Evolutionary conservation across 148 eudicot genomes (phyloP).

Genomic region (Vaccinium myrtillus): DNA sequence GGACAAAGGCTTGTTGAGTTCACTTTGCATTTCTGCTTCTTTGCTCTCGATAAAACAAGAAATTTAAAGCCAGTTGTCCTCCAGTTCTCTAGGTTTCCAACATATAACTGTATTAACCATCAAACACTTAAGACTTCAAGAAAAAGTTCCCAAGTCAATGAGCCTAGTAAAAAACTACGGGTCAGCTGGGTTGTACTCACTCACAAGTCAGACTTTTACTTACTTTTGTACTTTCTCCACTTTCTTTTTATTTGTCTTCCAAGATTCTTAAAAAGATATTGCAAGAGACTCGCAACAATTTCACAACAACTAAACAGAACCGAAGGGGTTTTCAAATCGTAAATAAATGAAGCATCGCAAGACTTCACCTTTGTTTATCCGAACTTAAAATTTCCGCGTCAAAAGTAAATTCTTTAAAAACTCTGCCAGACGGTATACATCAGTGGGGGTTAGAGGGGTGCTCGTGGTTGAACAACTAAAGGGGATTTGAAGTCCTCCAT

Average conservation of each 20-base stretch:
- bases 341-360: not conserved
- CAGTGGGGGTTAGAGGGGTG: too few relatives aligned
- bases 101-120: not conserved
- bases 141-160: not conserved
- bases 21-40: not conserved
- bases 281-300: not conserved
- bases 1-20: not conserved
- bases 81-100: not conserved
- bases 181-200: not conserved
- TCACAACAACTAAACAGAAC: not conserved
- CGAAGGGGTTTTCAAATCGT: too few relatives aligned
- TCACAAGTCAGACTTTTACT: not conserved
- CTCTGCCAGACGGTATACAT: too few relatives aligned
- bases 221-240: not conserved
- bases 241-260: not conserved
- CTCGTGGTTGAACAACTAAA: too few relatives aligned
- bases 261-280: not conserved
- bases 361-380: not conserved
- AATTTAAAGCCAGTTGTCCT: not conserved
- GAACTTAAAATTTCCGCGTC: not conserved
- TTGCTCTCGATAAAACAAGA: not conserved
- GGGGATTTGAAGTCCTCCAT: too few relatives aligned
- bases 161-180: not conserved
- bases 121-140: not conserved
- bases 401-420: too few relatives aligned